Base-by-base conservation (phyloP, 2,329 filamentous ascomycete genomes). In the Stromatinia cepivora region DNA sequence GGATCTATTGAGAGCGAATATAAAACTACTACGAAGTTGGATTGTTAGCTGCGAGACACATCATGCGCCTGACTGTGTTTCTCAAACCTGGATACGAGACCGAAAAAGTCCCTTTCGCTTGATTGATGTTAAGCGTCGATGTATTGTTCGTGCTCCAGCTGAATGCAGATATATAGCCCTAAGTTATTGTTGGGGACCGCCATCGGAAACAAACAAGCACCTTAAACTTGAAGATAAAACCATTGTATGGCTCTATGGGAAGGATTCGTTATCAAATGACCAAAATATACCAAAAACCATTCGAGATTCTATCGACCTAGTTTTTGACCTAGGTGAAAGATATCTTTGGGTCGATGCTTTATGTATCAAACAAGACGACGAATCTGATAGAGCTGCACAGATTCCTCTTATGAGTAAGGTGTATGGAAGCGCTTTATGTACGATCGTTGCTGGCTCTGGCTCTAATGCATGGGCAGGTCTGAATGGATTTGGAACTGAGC, bases 391-490 rank as follows among this genome's bases (percentile, higher is more conserved):
- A 56, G 61, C 10, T 69, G 31, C 34, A 17, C 66, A 69, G 4
- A 54, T 69, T n/a, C 34, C 28, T 52, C 42, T 45, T 8, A 71
- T 78, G 34, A 71, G 71, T 31, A 71, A 73, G 20, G 52, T 74
- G n/a, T 75, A 75, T 63, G 70, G 71, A 13, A 67, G 68, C 17
- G 59, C 70, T 36, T 62, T 71, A 20, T 72, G 71, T 25, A 71
- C 73, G 9, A 63, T 72, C 42, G 70, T 74, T 48, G 75, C 72
- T 22, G 70, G 70, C 3, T 73, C 71, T 64, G 73, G 74, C 45
- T 69, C 72, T 22, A 71, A 76, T 74, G 48, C 72, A 71, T 28
- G 71, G 71, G 57, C 72, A 69, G 57, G 62, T 62, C 42, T 75
- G 20, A 34, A n/a, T 11, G 63, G 68, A 48, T 45, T 62, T 25